Conservation (phyloP, 257 asterid species). For the Cinchona pubescens region DNA sequence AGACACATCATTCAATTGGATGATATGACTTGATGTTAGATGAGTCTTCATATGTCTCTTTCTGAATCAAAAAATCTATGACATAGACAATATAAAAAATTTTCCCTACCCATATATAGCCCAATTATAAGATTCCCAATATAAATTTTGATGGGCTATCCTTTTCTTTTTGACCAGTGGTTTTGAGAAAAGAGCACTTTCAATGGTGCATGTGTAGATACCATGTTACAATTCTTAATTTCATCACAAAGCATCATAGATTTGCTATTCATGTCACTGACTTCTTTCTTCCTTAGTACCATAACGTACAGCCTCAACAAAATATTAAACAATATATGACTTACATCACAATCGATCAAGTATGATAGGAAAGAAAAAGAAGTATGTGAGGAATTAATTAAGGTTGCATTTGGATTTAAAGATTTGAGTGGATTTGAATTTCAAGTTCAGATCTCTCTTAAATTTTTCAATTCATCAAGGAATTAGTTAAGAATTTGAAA, state of each 20-base stretch:
- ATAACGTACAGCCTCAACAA: not conserved
- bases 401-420: no score
- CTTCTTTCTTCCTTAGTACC: not conserved
- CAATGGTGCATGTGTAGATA: constrained; percentile 17
- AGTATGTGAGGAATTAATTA: not conserved
- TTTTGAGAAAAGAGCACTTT: constrained; percentile 21
- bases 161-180: constrained; percentile 9
- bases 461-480: no score
- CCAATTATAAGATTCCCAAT: constrained; percentile 6
- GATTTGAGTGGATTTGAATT: no score
- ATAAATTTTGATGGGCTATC: constrained; percentile 14
- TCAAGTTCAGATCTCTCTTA: no score
- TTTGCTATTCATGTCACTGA: not conserved
- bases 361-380: not conserved
- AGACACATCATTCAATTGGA: no score
- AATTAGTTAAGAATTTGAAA: no score
- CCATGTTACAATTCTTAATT: constrained; percentile 11
- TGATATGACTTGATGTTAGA: no score
- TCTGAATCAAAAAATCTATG: no score
- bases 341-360: not conserved
- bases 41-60: no score
- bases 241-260: not conserved
- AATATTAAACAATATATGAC: not conserved
- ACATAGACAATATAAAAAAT: no score
- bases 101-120: not conserved